Conservation (phyloP, 2,329 filamentous ascomycete species). For the Aschersonia sp. region DNA sequence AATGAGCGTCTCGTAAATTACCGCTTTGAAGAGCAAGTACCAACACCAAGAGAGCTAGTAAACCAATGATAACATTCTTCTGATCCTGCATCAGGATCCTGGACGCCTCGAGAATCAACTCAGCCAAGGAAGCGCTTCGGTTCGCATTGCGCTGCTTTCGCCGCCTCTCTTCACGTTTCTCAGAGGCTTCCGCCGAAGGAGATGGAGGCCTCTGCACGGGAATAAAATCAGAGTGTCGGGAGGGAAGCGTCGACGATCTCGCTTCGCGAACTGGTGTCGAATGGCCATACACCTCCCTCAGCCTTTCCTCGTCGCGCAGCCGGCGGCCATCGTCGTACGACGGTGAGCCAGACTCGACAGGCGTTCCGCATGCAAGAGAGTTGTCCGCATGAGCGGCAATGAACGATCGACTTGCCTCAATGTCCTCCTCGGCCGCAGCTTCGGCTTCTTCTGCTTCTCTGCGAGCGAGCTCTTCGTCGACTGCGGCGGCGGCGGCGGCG, state of each 20-base stretch:
- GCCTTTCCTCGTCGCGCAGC: slow-evolving; percentile 31
- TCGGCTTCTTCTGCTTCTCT: slow-evolving; percentile 13
- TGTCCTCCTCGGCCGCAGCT: neutral
- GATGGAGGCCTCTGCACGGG: slow-evolving; percentile 7
- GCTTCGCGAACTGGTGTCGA: slow-evolving; percentile 8
- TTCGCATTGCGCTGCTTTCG: slow-evolving; percentile 17
- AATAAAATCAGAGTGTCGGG: slow-evolving; percentile 4
- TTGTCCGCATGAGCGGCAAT: neutral
- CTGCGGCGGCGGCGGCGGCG: slow-evolving; percentile 5
- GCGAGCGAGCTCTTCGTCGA: slow-evolving; percentile 7
- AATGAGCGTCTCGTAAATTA: slow-evolving; percentile 6
- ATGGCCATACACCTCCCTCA: slow-evolving; percentile 40
- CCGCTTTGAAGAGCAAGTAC: slow-evolving; percentile 28
- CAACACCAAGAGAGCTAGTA: slow-evolving; percentile 38
- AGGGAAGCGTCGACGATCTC: slow-evolving; percentile 2
- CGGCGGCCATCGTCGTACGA: slow-evolving; percentile 18
- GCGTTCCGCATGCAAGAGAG: slow-evolving; percentile 6
- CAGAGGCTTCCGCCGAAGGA: slow-evolving; percentile 11
- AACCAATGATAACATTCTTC: slow-evolving; percentile 43
- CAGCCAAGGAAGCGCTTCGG: slow-evolving; percentile 33
- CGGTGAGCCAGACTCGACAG: slow-evolving; percentile 2
- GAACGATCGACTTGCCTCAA: neutral
- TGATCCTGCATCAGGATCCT: slow-evolving; percentile 40
- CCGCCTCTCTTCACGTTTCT: slow-evolving; percentile 15
- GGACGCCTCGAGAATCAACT: slow-evolving; percentile 38